Evolutionary conservation across 176 grass and related monocot genomes (phyloP).

Genomic region (Canna indica): DNA sequence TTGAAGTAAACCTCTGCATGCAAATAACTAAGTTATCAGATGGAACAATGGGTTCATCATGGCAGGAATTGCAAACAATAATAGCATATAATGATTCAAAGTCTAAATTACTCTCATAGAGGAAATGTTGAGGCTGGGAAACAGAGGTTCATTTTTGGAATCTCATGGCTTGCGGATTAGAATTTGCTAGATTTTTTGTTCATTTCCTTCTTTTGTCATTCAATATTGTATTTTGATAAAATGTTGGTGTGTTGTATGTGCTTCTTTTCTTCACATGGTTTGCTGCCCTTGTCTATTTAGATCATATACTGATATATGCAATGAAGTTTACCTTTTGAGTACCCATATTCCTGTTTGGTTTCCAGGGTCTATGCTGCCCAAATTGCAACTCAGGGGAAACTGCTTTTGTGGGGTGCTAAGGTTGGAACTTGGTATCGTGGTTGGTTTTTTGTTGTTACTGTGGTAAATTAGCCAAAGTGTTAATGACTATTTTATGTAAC

Average conservation of each 20-base stretch:
- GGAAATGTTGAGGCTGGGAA: neutral
- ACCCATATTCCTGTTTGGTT: neutral
- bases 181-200: neutral
- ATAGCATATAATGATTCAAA: neutral
- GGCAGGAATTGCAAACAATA: neutral
- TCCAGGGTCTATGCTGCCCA: slow-evolving; percentile 56
- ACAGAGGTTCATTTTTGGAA: neutral
- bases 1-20: no score
- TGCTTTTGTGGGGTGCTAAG: slow-evolving; percentile 90
- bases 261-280: neutral
- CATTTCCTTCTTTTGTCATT: neutral
- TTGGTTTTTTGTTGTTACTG: neutral
- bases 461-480: neutral
- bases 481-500: neutral
- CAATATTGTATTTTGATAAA: neutral
- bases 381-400: slow-evolving; percentile 57
- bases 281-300: neutral
- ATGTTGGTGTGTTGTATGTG: neutral
- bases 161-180: neutral
- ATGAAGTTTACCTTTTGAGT: neutral
- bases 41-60: neutral
- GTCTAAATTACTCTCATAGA: neutral
- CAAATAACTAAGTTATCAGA: neutral
- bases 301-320: neutral
- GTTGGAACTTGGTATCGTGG: slow-evolving; percentile 37